phyloP scores from a whole-genome alignment of 2,329 filamentous ascomycete genomes.

The Arthrocladium fulminans region DNA sequence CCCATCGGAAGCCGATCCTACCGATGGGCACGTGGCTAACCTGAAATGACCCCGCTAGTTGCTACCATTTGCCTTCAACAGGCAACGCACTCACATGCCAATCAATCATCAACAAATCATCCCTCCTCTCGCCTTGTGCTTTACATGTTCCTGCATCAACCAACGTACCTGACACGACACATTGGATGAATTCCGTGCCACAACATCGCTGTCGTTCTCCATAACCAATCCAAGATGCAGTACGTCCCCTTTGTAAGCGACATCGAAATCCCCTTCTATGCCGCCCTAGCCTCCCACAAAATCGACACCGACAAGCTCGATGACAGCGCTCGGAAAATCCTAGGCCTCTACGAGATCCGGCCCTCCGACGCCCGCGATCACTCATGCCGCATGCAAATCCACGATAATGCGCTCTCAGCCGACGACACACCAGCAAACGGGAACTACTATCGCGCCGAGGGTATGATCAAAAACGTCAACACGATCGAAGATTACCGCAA shows the following conservation, averaged over 20 bases:
- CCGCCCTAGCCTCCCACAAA: slow-evolving; percentile 82
- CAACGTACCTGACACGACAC: no score
- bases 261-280: slow-evolving; percentile 92
- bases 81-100: neutral
- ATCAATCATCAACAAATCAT: neutral
- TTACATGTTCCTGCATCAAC: neutral
- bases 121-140: neutral
- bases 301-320: slow-evolving; percentile 96
- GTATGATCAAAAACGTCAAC: slow-evolving; percentile 92
- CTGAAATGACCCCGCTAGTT: no score
- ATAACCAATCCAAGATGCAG: slow-evolving; percentile 40
- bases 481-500: slow-evolving; percentile 89
- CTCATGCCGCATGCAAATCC: slow-evolving; percentile 82
- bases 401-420: slow-evolving; percentile 74
- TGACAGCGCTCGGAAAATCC: slow-evolving; percentile 76
- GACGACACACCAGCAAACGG: slow-evolving; percentile 55
- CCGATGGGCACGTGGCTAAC: neutral
- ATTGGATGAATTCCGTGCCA: no score
- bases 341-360: slow-evolving; percentile 83
- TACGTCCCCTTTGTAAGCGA: slow-evolving; percentile 89
- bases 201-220: neutral
- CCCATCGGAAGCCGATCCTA: neutral
- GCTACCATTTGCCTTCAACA: neutral
- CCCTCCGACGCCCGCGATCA: slow-evolving; percentile 60
- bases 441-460: slow-evolving; percentile 68